A percentile compares a stretch with the other conserved stretches of the same genome.
Conservation (phyloP, 176 grass and related monocot genomes). For the Cenchrus americanus region DNA sequence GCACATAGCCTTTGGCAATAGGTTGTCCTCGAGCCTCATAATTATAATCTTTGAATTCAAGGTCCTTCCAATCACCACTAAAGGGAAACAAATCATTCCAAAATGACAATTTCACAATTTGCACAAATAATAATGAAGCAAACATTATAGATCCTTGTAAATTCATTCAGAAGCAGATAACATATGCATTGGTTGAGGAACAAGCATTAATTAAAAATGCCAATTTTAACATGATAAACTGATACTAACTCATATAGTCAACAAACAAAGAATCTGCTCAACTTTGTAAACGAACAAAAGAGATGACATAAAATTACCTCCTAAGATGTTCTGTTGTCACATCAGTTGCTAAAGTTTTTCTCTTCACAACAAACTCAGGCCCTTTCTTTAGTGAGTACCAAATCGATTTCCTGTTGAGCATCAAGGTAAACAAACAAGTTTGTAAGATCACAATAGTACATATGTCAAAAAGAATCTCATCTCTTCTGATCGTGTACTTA, state of each 20-base stretch:
- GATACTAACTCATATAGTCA: constrained; percentile 8
- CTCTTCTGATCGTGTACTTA: constrained; percentile 44
- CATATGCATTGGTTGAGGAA: background rate
- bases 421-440: constrained; percentile 23
- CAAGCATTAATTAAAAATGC: background rate
- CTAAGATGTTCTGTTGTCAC: constrained; percentile 85
- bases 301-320: constrained; percentile 61
- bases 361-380: constrained; percentile 81
- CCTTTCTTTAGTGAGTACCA: constrained; percentile 90
- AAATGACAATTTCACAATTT: constrained; percentile 10
- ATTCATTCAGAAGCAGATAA: background rate
- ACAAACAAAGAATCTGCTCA: background rate
- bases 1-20: constrained; percentile 67
- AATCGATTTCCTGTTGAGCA: constrained; percentile 66
- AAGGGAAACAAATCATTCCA: constrained; percentile 4
- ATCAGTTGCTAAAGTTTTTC: constrained; percentile 89
- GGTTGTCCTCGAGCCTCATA: constrained; percentile 80
- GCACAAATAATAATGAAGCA: background rate
- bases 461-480: constrained; percentile 14
- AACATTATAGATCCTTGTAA: background rate
- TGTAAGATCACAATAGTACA: constrained; percentile 25
- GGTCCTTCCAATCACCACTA: constrained; percentile 94
- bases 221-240: background rate
- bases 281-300: background rate
- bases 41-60: constrained; percentile 96